Evolutionary conservation across 2,329 filamentous ascomycete species (phyloP), one percentile per base, ranked within the genome.

Genomic region (Ceratocystiopsis brevicomis): DNA sequence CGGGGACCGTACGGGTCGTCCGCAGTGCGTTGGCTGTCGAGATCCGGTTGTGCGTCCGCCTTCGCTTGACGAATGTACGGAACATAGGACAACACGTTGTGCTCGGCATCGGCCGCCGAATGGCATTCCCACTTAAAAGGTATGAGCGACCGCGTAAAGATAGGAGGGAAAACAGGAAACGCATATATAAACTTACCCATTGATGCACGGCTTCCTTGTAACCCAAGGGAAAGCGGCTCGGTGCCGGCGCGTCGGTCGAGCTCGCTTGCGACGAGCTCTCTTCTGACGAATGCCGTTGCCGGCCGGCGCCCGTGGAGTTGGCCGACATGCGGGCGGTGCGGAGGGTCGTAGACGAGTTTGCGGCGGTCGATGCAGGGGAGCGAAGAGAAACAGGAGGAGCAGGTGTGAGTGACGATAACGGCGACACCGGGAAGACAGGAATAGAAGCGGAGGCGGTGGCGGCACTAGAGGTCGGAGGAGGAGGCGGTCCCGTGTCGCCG

Each of bases 201-300:
- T 96, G 88, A 52, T 73, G 79, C 49, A 85, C 84, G 15, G 84
- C 88, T 46, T 94, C 86, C 55, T 87, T 90, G 63, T 94, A 94
- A 41, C 86, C 79, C 18, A 96, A 63, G 2, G 90, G 87, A 51
- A 98, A 96, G 59, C 43, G 38, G 39, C 42, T 37, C 41, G 46
- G 44, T 36, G 39, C 13, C 37, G 35, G 37, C 41, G 47, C 41
- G 40, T 42, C 38, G 39, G 46, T 41, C 43, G 40, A 49, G 40
- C 9, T 42, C 19, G 42, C 34, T 21, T 19, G 34, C 30, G 43
- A 41, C 43, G 40, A 49, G 40, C 9, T 42, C 19, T 40, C 34
- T 30, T 17, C 32, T 30, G 43, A 48, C 16, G 48, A 40, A 1
- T 41, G 47, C 21, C 18, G 39, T 19, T 42, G 40, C 18, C 15